These are phyloP conservation scores for Alternaria infectoria DNA, from an alignment of 2,329 filamentous ascomycete genomes.

Conservation along the genomic window DNA sequence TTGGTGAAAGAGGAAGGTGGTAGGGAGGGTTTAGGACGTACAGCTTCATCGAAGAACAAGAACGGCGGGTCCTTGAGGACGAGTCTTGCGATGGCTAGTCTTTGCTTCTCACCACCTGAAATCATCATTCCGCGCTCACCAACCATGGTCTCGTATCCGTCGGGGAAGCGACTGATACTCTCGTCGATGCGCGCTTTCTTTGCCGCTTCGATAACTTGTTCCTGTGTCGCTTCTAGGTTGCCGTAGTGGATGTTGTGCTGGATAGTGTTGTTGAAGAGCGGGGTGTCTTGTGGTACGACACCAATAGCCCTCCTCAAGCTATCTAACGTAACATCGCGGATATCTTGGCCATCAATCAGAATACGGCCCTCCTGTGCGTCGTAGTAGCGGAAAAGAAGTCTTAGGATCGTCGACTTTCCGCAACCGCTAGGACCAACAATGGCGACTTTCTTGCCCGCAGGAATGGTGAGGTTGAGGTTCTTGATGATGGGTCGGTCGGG, in stretches of 20 bases:
- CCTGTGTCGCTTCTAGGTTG: conserved; percentile 74
- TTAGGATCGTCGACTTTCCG: conserved; percentile 91
- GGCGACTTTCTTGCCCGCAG: conserved; percentile 93
- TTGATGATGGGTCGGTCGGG: conserved; percentile 84
- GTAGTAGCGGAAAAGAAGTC: conserved; percentile 92
- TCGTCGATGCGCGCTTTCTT: conserved; percentile 85
- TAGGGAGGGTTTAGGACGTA: conserved; percentile 45
- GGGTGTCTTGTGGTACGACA: conserved; percentile 96
- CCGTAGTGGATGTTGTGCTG: conserved; percentile 96
- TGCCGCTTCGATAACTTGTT: conserved; percentile 77
- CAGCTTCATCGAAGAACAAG: conserved; percentile 92
- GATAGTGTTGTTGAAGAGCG: conserved; percentile 95
- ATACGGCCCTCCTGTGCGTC: conserved; percentile 86
- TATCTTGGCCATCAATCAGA: conserved; percentile 89
- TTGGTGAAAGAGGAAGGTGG: neutral
- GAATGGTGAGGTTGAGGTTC: conserved; percentile 85
- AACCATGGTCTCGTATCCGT: conserved; percentile 90
- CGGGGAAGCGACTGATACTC: conserved; percentile 72
- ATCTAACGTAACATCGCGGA: conserved; percentile 80
- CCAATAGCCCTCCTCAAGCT: conserved; percentile 86
- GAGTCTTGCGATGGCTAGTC: conserved; percentile 81
- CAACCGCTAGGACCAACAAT: conserved; percentile 95
- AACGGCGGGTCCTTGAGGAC: conserved; percentile 89
- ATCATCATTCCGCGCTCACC: conserved; percentile 97
- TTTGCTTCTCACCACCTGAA: conserved; percentile 91